phyloP scores from a whole-genome alignment of 192 early-diverging fungal genomes.

The Neocallimastix lanati region DNA sequence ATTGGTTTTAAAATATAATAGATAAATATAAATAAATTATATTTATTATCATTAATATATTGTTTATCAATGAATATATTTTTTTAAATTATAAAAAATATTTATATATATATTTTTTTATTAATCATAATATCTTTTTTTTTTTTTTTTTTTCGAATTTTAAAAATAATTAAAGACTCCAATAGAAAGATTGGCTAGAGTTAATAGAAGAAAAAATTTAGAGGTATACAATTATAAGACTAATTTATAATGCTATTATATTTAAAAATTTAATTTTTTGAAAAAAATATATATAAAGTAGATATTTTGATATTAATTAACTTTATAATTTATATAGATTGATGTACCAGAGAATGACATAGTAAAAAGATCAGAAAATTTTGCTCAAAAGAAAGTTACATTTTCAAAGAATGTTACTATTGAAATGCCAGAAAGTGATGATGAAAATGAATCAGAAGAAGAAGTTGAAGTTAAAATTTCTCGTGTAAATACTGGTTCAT shows the following conservation, averaged over 20 bases:
- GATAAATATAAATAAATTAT: no score
- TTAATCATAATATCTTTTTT: no score
- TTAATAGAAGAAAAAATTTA: background rate
- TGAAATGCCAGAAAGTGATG: background rate
- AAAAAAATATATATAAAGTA: no score
- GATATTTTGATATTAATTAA: no score
- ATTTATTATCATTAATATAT: no score
- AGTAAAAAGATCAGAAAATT: background rate
- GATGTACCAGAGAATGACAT: background rate
- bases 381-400: background rate
- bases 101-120: no score
- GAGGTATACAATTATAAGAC: background rate
- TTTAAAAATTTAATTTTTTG: no score
- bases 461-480: background rate
- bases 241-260: no score
- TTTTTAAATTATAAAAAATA: no score
- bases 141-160: no score
- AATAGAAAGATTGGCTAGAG: background rate
- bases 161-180: background rate
- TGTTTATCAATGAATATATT: no score
- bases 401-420: background rate
- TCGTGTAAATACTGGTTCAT: background rate
- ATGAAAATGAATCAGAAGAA: background rate
- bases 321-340: background rate
- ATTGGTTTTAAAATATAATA: no score